Base-by-base conservation (phyloP, 73 alveolate species). In the Paramecium sonneborni region DNA sequence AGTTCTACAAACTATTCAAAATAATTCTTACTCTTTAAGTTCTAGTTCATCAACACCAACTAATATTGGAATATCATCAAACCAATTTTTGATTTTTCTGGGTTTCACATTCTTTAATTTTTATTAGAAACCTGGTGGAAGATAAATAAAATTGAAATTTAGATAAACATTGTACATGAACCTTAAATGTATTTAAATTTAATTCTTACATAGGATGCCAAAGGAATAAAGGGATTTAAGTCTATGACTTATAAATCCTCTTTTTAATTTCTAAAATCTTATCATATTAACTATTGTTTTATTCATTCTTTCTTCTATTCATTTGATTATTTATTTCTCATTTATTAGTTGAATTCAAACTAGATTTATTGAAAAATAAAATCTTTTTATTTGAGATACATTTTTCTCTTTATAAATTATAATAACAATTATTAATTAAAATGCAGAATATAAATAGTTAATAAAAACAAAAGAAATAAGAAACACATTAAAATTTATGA, bases 351-450 rank as follows among this genome's bases (percentile, higher is more conserved):
- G 82, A 58, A 58, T 58, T 58, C 82, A 58, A 48, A 58, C 82
- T 58, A 21, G 82, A 58, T 58, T 58, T 58, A 58, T 58, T 20
- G 82, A 58, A 58, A 58, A 58, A 58, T 58, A 58, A 58, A 58
- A 58, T 58, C 82, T 58, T 58, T 58, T 58, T 58, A 58, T 58
- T 58, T 28, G 43, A 58, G 82, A 58, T 58, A 58, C 82, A 58
- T 58, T 28, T 58, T 58, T 23, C 7, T 32, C 67, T 48, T 18
- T 48, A 6, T 6, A 35, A 35, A 14, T 12, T 15, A 28, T 12
- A 32, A 70, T 70, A 12, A 70, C 10, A 32, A 28, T 70, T 32
- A 70, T 70, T 30, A 70, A 26, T 48, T 48, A 48, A 48, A 48
- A 14, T 48, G 67, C n/a, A 1, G n/a, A 48, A 48, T 48, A 48